Evolutionary conservation across 2,329 filamentous ascomycete species (phyloP).

Genomic region (Pseudogymnoascus sp.): DNA sequence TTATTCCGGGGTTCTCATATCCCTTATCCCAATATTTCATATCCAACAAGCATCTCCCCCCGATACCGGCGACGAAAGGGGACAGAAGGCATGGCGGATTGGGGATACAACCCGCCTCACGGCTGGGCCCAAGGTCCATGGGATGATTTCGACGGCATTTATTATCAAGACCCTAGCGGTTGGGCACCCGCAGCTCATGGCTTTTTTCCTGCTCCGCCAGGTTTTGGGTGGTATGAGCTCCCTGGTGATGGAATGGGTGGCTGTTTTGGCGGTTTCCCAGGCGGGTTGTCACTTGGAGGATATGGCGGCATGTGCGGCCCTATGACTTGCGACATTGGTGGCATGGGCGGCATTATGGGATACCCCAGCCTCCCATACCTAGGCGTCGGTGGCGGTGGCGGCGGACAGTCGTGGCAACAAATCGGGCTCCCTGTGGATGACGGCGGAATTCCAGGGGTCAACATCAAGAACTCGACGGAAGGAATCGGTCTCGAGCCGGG

Average conservation of each 20-base stretch:
- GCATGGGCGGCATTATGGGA: constrained; percentile 2
- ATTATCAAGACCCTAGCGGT: constrained; percentile 1
- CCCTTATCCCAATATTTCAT: neutral
- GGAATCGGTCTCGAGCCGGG: constrained; percentile 53
- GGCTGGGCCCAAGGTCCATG: constrained; percentile 22
- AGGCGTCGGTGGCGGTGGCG: neutral
- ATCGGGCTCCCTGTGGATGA: constrained; percentile 7
- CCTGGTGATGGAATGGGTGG: neutral
- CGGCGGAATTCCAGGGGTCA: constrained; percentile 40
- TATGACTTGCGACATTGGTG: neutral
- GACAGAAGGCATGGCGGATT: constrained; percentile 12
- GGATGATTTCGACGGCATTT: neutral
- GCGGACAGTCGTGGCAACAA: constrained; percentile 3
- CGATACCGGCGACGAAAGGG: neutral
- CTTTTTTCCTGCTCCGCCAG: neutral
- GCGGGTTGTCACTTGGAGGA: neutral
- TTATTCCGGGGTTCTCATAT: neutral
- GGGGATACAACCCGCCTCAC: constrained; percentile 23
- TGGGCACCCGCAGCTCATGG: neutral
- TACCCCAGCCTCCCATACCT: neutral
- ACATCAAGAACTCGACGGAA: constrained; percentile 50
- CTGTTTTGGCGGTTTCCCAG: neutral
- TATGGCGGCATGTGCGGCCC: neutral
- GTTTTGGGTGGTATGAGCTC: constrained; percentile 1
- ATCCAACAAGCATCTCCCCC: neutral